Evolutionary conservation across 768 basidiomycete species (phyloP).

Genomic region (Saitozyma podzolica): DNA sequence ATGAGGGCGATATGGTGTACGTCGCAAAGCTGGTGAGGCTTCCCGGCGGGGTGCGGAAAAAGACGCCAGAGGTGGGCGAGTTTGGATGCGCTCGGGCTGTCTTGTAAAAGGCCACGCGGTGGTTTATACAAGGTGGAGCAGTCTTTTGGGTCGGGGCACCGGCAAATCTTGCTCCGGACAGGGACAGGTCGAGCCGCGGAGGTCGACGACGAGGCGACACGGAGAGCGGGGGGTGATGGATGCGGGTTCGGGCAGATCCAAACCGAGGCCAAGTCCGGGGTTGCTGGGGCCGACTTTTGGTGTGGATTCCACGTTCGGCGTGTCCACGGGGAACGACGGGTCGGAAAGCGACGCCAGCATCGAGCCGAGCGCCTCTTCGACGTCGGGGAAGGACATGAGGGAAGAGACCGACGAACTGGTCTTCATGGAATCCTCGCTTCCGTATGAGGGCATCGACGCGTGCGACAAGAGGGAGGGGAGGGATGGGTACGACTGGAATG

Average conservation of each 20-base stretch:
- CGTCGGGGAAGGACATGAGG: slow-evolving; percentile 41
- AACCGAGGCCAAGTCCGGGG: slow-evolving; percentile 40
- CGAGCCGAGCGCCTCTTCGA: slow-evolving; percentile 44
- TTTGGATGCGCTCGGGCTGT: slow-evolving; percentile 38
- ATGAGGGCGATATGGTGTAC: neutral
- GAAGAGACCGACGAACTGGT: slow-evolving; percentile 33
- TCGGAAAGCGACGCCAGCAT: slow-evolving; percentile 45
- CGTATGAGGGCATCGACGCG: slow-evolving; percentile 19
- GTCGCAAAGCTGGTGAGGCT: slow-evolving; percentile 4
- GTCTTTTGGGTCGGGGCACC: slow-evolving; percentile 8
- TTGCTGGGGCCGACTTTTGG: neutral
- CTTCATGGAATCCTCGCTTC: slow-evolving; percentile 28
- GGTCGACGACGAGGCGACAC: slow-evolving; percentile 21
- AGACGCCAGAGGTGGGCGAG: slow-evolving; percentile 32
- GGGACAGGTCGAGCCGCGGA: slow-evolving; percentile 26
- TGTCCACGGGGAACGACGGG: neutral
- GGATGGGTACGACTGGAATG: slow-evolving; percentile 43
- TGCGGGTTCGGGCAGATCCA: slow-evolving; percentile 16
- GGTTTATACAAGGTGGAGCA: no score
- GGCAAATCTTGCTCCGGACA: neutral
- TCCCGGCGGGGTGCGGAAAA: slow-evolving; percentile 3
- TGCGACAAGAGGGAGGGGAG: slow-evolving; percentile 38
- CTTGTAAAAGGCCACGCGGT: slow-evolving; percentile 15
- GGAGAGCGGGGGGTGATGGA: slow-evolving; percentile 34
- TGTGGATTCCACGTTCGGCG: neutral